Percentiles rank a stretch among this genome's conserved stretches.
These are phyloP conservation scores for Phytophthora cajani DNA, from an alignment of 352 stramenopile genomes.

Conservation along the genomic window DNA sequence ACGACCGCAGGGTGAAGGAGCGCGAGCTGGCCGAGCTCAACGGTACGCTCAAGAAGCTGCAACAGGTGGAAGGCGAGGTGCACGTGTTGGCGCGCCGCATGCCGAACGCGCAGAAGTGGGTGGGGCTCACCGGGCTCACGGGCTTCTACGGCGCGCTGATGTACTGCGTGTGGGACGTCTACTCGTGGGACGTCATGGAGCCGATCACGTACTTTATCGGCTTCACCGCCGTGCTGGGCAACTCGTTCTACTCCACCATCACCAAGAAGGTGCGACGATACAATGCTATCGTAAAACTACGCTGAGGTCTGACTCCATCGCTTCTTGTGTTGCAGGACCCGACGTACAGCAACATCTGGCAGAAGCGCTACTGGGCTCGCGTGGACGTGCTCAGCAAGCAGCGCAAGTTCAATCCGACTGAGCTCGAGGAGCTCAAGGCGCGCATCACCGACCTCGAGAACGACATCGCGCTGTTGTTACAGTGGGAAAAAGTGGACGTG, in stretches of 20 bases:
- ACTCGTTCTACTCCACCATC: constrained; percentile 83
- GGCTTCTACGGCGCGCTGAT: constrained; percentile 76
- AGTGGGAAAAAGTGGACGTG: constrained; percentile 54
- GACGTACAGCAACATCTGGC: constrained; percentile 87
- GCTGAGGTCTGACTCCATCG: neutral
- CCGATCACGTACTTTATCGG: constrained; percentile 92
- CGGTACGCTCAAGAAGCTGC: constrained; percentile 56
- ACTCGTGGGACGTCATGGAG: constrained; percentile 92
- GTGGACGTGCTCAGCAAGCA: constrained; percentile 54
- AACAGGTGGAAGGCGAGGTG: constrained; percentile 55
- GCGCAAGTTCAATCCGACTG: constrained; percentile 55
- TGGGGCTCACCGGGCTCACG: constrained; percentile 64
- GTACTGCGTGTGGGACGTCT: constrained; percentile 88
- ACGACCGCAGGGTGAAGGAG: constrained; percentile 65
- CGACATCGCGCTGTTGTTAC: constrained; percentile 64
- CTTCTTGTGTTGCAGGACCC: constrained; percentile 48
- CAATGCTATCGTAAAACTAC: neutral
- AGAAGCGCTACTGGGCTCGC: constrained; percentile 65
- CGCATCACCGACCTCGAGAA: constrained; percentile 64
- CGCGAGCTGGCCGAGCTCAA: constrained; percentile 51
- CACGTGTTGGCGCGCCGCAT: constrained; percentile 50
- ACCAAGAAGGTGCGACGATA: constrained; percentile 61
- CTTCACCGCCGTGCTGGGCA: constrained; percentile 83
- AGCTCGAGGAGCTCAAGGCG: constrained; percentile 51
- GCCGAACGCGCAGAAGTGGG: constrained; percentile 80